Evolutionary conservation across 768 basidiomycete species (phyloP).

Genomic region (Clitopilus hobsonii): DNA sequence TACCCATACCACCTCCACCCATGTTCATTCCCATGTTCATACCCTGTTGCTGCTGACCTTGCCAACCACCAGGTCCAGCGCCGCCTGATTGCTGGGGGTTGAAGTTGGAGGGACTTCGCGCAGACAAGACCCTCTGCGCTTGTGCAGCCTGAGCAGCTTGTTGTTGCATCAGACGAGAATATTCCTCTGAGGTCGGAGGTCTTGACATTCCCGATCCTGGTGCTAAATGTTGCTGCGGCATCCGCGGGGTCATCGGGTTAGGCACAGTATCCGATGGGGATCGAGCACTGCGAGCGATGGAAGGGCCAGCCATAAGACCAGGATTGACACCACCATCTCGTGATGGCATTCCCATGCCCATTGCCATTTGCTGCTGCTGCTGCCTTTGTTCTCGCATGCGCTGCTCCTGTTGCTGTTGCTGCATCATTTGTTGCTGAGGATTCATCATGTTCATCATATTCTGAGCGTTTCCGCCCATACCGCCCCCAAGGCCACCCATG

Average conservation of each 20-base stretch:
- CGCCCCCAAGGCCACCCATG: slow-evolving; percentile 9
- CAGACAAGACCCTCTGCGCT: slow-evolving; percentile 30
- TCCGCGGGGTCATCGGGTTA: slow-evolving; percentile 46
- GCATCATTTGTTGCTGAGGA: slow-evolving; percentile 21
- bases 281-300: slow-evolving; percentile 69
- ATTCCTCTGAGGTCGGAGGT: slow-evolving; percentile 41
- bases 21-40: slow-evolving; percentile 4
- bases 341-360: slow-evolving; percentile 39
- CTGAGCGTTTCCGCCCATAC: neutral
- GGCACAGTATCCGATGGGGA: slow-evolving; percentile 66
- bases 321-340: slow-evolving; percentile 52
- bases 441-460: slow-evolving; percentile 1
- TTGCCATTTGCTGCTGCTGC: slow-evolving; percentile 31
- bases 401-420: slow-evolving; percentile 22
- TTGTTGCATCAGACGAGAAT: slow-evolving; percentile 53
- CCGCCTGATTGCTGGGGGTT: slow-evolving; percentile 14
- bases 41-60: slow-evolving; percentile 4
- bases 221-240: slow-evolving; percentile 11
- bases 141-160: slow-evolving; percentile 30
- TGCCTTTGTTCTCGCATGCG: slow-evolving; percentile 8
- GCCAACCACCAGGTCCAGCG: neutral
- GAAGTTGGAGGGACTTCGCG: slow-evolving; percentile 30
- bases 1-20: slow-evolving; percentile 15
- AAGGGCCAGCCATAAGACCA: slow-evolving; percentile 46
- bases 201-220: slow-evolving; percentile 32